Percentiles rank a stretch among this genome's conserved stretches.
phyloP scores from a whole-genome alignment of 192 early-diverging fungal genomes.

The Backusella westeae region DNA sequence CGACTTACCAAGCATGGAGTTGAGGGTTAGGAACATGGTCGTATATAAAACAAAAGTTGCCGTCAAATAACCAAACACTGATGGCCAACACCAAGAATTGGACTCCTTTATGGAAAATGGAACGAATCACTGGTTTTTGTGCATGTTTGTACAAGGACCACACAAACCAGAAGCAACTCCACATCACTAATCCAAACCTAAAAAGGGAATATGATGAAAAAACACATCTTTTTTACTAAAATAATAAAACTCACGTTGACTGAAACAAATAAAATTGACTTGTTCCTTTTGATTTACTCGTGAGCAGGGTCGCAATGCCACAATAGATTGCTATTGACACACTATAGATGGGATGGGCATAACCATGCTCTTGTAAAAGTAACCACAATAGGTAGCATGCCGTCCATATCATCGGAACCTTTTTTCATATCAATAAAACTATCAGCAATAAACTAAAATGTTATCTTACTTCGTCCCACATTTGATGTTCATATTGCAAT shows the following conservation, averaged over 20 bases:
- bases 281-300: constrained; percentile 27
- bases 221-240: neutral
- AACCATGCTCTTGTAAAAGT: constrained; percentile 20
- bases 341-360: constrained; percentile 2
- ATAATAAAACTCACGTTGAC: constrained; percentile 22
- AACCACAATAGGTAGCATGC: constrained; percentile 34
- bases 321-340: constrained; percentile 22
- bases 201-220: neutral
- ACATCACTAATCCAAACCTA: constrained; percentile 32
- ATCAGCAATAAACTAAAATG: neutral
- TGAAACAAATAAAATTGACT: constrained; percentile 34
- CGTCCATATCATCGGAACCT: constrained; percentile 37
- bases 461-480: constrained; percentile 36
- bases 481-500: constrained; percentile 33
- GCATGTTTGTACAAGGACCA: constrained; percentile 28
- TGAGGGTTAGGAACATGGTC: constrained; percentile 29
- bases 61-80: constrained; percentile 32
- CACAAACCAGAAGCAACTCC: constrained; percentile 35
- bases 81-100: constrained; percentile 22
- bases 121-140: neutral
- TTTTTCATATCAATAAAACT: neutral
- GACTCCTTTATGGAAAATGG: constrained; percentile 21
- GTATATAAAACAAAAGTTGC: constrained; percentile 35
- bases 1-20: constrained; percentile 32
- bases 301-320: constrained; percentile 24